phyloP scores from a whole-genome alignment of 768 basidiomycete species.

The Daedalea quercina region DNA sequence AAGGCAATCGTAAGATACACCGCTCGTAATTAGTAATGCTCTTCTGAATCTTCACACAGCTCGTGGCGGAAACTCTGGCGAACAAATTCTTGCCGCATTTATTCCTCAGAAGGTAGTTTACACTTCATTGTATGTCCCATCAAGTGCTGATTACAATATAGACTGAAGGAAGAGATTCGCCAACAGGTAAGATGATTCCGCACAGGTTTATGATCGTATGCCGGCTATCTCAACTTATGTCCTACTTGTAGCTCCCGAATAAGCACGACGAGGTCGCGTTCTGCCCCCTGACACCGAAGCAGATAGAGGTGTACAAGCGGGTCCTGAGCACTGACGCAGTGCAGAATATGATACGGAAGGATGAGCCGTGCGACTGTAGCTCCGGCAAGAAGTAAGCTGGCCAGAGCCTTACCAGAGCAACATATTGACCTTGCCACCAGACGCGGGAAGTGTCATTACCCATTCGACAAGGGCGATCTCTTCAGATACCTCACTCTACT shows the following conservation, averaged over 20 bases:
- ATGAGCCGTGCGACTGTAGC: conserved; percentile 70
- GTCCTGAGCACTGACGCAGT: conserved; percentile 60
- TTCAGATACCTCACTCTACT: conserved; percentile 78
- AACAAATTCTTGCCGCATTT: conserved; percentile 71
- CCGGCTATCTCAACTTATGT: neutral
- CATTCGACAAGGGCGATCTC: conserved; percentile 40
- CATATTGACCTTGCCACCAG: conserved; percentile 20
- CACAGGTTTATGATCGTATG: neutral
- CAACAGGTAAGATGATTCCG: conserved; percentile 39
- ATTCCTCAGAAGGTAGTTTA: conserved; percentile 67
- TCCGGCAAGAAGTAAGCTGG: conserved; percentile 41
- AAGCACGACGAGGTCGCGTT: conserved; percentile 93
- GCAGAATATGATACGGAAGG: conserved; percentile 64
- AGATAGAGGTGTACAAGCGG: conserved; percentile 67
- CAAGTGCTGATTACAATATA: conserved; percentile 9
- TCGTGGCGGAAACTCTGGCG: conserved; percentile 54
- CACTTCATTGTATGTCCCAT: neutral
- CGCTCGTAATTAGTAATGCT: neutral
- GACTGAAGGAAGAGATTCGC: conserved; percentile 75
- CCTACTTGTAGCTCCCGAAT: conserved; percentile 56
- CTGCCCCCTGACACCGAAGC: conserved; percentile 74
- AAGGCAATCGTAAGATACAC: conserved; percentile 38
- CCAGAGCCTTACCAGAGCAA: neutral
- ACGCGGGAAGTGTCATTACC: conserved; percentile 53
- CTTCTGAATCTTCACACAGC: conserved; percentile 23